Evolutionary conservation across 2,329 filamentous ascomycete species (phyloP).

Genomic region (Ophiostoma novo-ulmi): DNA sequence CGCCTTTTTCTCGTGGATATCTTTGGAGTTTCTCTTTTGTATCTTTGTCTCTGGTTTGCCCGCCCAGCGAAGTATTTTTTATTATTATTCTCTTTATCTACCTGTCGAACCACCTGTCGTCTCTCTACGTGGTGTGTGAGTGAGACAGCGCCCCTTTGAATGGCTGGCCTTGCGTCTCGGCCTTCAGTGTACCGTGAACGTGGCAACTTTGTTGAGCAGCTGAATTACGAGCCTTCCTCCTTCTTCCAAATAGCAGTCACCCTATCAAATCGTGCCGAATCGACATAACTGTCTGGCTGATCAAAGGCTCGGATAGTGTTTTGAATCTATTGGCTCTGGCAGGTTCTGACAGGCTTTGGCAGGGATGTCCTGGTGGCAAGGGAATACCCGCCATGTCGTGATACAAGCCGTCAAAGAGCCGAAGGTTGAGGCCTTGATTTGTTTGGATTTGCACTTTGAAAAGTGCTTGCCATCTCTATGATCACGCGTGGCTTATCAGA

Average conservation of each 20-base stretch:
- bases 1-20: neutral
- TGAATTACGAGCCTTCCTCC: neutral
- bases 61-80: neutral
- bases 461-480: neutral
- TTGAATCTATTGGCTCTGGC: neutral
- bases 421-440: neutral
- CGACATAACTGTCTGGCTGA: neutral
- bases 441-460: neutral
- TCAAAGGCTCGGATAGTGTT: neutral
- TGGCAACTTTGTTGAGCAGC: neutral
- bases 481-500: neutral
- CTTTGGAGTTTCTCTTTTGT: neutral
- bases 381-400: slow-evolving; percentile 14
- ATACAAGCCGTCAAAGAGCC: neutral
- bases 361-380: neutral
- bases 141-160: neutral
- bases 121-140: neutral
- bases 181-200: neutral
- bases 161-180: neutral
- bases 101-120: neutral
- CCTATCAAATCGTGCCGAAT: neutral
- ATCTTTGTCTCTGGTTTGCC: neutral
- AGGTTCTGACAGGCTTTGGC: neutral
- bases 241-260: neutral
- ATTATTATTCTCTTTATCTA: neutral